Evolutionary conservation across 257 asterid species (phyloP), one percentile per base, ranked within the genome.

Genomic region (Catharanthus roseus): DNA sequence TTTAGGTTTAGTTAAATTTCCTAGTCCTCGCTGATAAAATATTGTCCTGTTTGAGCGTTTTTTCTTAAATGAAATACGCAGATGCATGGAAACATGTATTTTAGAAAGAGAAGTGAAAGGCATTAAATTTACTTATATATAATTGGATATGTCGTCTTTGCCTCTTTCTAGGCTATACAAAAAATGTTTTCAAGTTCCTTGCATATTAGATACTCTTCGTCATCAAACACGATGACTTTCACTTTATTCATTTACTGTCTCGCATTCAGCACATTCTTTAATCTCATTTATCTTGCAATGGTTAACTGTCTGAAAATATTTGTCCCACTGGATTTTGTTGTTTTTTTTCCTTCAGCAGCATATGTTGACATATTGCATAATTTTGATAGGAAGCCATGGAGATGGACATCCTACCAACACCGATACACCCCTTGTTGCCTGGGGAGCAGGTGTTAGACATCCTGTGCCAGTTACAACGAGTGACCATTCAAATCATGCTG

Each of bases 401-500:
- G 99, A 93, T 83, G 99, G 99, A 71, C 97, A 93, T 82, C 97
- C 97, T 23, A 74, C 99, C 65, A 88, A 89, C 81, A 93, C 97
- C 10, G 97, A 89, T 74, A 93, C 99, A 68, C 97, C 99, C 45
- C 96, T 93, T n/a, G 97, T 93, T 78, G 97, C 84, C 72, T 93
- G 97, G 97, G 99, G 99, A 61, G 96, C 97, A 29, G 99, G 99
- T 36, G 82, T 89, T 31, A 76, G 77, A 53, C 62, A 85, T 72
- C 97, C 99, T 53, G 65, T 79, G 67, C 87, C 83, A 49, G 72
- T 74, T 65, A 75, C 85, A 65, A 80, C 58, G 73, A 67, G 73
- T 65, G 83, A 85, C 76, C 89, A 82, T 69, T 79, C 76, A 69
- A 82, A 86, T 60, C 73, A 75, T 74, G 53, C 72, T 45, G 83